These are phyloP conservation scores for Madurella fahalii DNA, from an alignment of 2,329 filamentous ascomycete genomes.

Conservation along the genomic window DNA sequence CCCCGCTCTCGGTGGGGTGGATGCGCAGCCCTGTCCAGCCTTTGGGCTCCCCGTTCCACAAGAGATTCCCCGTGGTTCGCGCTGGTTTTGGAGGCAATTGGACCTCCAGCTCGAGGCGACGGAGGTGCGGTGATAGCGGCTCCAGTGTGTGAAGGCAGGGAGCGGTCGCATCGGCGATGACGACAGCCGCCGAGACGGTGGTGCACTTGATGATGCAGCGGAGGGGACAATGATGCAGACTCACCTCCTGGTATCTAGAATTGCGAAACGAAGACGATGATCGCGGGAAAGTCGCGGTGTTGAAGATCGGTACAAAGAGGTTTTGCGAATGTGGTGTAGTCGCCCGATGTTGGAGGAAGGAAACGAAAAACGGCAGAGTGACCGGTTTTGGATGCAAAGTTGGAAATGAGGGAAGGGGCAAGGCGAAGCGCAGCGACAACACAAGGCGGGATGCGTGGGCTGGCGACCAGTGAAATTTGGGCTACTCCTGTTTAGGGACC, in stretches of 20 bases:
- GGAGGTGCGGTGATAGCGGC: constrained; percentile 10
- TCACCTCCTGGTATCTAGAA: constrained; percentile 18
- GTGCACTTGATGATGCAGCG: constrained; percentile 14
- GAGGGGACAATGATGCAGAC: constrained; percentile 17
- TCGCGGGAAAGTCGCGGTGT: constrained; percentile 6
- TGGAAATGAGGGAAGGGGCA: constrained; percentile 31
- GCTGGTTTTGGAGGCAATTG: constrained; percentile 18
- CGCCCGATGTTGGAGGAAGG: constrained; percentile 20
- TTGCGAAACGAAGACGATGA: constrained; percentile 4
- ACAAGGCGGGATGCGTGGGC: constrained; percentile 27
- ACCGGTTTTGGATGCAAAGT: constrained; percentile 27
- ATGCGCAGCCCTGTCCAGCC: constrained; percentile 26
- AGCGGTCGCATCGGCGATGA: constrained; percentile 27
- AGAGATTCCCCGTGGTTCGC: constrained; percentile 6
- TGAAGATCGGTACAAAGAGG: constrained; percentile 9
- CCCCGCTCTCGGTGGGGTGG: constrained; percentile 31
- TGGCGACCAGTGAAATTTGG: constrained; percentile 22
- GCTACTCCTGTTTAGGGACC: constrained; percentile 21
- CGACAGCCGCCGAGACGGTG: constrained; percentile 24
- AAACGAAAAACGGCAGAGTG: constrained; percentile 19
- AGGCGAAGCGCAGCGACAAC: constrained; percentile 28
- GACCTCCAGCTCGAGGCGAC: constrained; percentile 4
- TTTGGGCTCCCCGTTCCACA: constrained; percentile 14
- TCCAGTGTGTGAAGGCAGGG: constrained; percentile 11
- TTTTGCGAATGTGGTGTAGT: constrained; percentile 13